Evolutionary conservation across 2,329 filamentous ascomycete genomes (phyloP).

Genomic region (Whalleya microplaca): DNA sequence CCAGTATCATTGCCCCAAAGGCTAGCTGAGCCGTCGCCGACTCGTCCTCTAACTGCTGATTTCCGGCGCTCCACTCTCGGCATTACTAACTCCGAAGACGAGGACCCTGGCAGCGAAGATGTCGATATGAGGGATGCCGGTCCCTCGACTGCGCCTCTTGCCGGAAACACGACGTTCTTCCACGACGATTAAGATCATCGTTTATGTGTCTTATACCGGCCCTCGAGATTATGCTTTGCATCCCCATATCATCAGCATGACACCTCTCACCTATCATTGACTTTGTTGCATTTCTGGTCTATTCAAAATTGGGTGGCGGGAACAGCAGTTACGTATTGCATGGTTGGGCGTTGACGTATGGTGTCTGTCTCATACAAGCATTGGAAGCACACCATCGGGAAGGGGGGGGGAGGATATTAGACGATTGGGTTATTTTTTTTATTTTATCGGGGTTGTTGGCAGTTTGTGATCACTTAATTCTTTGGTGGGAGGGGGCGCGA

Average conservation of each 20-base stretch:
- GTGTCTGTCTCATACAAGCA: constrained; percentile 30
- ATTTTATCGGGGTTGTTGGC: constrained; percentile 5
- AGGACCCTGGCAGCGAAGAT: constrained; percentile 46
- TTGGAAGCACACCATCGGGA: constrained; percentile 25
- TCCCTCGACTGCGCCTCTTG: constrained; percentile 57
- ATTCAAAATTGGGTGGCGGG: constrained; percentile 19
- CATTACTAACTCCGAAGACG: constrained; percentile 29
- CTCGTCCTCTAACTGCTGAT: constrained; percentile 55
- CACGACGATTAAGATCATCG: constrained; percentile 45
- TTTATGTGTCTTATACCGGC: neutral
- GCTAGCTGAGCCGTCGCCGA: constrained; percentile 49
- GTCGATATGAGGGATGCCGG: constrained; percentile 61
- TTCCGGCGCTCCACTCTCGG: constrained; percentile 35
- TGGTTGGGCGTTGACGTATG: constrained; percentile 36
- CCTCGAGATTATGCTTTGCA: constrained; percentile 1
- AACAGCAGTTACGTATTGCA: constrained; percentile 32
- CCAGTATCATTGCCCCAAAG: constrained; percentile 55
- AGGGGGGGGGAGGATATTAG: no score
- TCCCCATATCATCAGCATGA: constrained; percentile 4
- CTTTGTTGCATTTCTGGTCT: constrained; percentile 22
- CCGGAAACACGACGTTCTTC: constrained; percentile 54
- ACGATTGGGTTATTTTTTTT: constrained; percentile 7
- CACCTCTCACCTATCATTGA: constrained; percentile 3
- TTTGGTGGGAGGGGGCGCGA: constrained; percentile 9
- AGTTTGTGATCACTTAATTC: constrained; percentile 6